Evolutionary conservation across 1,284 basidiomycete genomes (phyloP).

Genomic region (Microbotryum silenes-acaulis): DNA sequence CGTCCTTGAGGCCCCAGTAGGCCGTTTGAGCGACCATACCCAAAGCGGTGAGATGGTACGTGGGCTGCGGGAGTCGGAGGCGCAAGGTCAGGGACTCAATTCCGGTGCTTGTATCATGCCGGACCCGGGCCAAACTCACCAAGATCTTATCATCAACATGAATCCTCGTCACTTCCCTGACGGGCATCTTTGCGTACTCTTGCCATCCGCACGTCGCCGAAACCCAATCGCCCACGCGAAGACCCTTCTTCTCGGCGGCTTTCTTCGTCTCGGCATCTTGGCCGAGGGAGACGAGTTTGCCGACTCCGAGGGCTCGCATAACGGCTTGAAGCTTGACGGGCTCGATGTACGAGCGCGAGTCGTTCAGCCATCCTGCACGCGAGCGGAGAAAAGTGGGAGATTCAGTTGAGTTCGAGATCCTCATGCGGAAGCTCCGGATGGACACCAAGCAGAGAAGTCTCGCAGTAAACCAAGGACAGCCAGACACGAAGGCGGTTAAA

Average conservation of each 20-base stretch:
- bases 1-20: slow-evolving; percentile 64
- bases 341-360: slow-evolving; percentile 28
- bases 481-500: not conserved
- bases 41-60: slow-evolving; percentile 38
- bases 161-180: slow-evolving; percentile 28
- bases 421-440: not conserved
- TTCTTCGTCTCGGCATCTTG: slow-evolving; percentile 1
- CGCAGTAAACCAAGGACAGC: not conserved
- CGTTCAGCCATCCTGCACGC: slow-evolving; percentile 33
- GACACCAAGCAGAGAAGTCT: not conserved
- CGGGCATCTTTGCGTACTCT: slow-evolving; percentile 26
- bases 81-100: slow-evolving; percentile 40
- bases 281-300: slow-evolving; percentile 18
- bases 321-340: slow-evolving; percentile 30
- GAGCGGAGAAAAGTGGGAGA: not conserved
- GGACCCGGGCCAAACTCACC: not conserved
- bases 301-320: slow-evolving; percentile 33
- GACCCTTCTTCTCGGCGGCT: not conserved
- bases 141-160: slow-evolving; percentile 3
- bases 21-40: slow-evolving; percentile 41
- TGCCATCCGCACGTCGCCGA: slow-evolving; percentile 21
- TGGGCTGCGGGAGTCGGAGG: slow-evolving; percentile 17
- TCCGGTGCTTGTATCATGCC: slow-evolving; percentile 14
- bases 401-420: not conserved
- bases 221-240: slow-evolving; percentile 28